Conservation (phyloP, 331 rosid species). For the Pyrus hybrid region DNA sequence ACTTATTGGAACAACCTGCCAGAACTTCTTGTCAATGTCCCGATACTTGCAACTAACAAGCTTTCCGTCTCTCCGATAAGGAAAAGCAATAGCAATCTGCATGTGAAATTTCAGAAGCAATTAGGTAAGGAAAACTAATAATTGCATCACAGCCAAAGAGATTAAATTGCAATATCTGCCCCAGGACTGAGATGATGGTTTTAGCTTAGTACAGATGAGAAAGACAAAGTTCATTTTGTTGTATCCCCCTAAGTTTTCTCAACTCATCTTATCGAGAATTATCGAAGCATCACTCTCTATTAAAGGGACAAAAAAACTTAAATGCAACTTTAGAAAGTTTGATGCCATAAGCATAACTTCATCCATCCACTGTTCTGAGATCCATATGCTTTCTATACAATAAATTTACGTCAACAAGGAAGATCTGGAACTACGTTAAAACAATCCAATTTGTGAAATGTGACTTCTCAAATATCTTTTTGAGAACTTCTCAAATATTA, state of each 20-base stretch:
- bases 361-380: neutral
- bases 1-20: constrained; percentile 64
- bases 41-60: constrained; percentile 94
- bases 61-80: constrained; percentile 49
- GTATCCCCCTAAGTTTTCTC: neutral
- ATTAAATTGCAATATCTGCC: constrained; percentile 9
- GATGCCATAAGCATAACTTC: neutral
- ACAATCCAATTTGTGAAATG: neutral
- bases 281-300: neutral
- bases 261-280: neutral
- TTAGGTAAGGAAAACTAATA: constrained; percentile 11
- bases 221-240: no score
- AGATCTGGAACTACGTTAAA: neutral
- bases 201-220: neutral
- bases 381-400: neutral
- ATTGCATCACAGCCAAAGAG: neutral
- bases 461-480: neutral
- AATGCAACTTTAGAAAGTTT: neutral
- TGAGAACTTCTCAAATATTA: no score
- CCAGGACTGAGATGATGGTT: neutral
- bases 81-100: constrained; percentile 76
- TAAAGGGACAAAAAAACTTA: neutral
- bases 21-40: constrained; percentile 66
- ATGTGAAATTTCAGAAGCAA: constrained; percentile 18
- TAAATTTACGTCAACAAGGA: neutral